Conservation (phyloP, 78 protist genomes). For the Dictyostelium purpureum region DNA sequence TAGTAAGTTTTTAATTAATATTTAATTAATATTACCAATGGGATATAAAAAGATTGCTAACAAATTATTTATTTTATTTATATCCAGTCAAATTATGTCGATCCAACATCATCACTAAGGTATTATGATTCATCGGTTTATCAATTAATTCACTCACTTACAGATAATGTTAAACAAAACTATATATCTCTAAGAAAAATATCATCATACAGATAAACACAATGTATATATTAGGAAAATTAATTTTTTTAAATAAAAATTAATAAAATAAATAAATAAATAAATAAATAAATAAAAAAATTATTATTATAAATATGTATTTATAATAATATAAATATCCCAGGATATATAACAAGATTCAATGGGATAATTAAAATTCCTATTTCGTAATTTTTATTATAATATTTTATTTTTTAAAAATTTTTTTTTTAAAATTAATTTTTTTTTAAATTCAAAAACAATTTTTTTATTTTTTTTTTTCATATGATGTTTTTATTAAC, state of each 20-base stretch:
- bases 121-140: constrained; percentile 43
- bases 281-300: too few species aligned
- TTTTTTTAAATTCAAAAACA: not conserved
- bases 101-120: constrained; percentile 48
- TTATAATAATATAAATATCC: too few species aligned
- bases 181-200: constrained; percentile 30
- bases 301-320: too few species aligned
- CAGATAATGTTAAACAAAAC: constrained; percentile 23
- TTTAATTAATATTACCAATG: too few species aligned
- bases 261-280: too few species aligned
- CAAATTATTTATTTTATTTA: not conserved
- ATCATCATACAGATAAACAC: too few species aligned
- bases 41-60: not conserved
- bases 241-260: too few species aligned
- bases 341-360: too few species aligned
- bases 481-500: too few species aligned
- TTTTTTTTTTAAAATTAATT: not conserved
- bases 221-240: too few species aligned
- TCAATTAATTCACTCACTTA: constrained; percentile 18
- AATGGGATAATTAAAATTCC: too few species aligned
- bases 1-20: not conserved
- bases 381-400: not conserved
- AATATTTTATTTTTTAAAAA: not conserved
- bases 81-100: constrained; percentile 4
- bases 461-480: not conserved